Evolutionary conservation across 371 early-diverging fungal species (phyloP).

Genomic region (Spiromyces aspiralis): DNA sequence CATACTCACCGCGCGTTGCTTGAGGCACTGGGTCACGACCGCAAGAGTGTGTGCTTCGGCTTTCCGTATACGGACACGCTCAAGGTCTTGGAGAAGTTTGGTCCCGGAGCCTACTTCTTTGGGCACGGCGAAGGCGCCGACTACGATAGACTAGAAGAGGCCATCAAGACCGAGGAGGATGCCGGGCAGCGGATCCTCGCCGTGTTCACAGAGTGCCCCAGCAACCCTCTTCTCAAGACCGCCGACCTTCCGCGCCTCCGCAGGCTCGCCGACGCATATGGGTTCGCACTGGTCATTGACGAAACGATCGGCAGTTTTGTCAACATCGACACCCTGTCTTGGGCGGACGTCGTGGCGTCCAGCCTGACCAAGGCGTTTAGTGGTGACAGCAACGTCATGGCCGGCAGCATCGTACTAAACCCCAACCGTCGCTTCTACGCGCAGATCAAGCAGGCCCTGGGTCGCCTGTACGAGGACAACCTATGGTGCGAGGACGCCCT

Average conservation of each 20-base stretch:
- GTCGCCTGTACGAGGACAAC: constrained; percentile 52
- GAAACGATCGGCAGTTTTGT: constrained; percentile 89
- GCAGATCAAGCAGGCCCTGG: constrained; percentile 33
- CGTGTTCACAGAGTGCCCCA: constrained; percentile 84
- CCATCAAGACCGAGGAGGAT: constrained; percentile 18
- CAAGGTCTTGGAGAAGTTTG: constrained; percentile 88
- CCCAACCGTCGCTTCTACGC: constrained; percentile 44
- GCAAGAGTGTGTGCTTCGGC: constrained; percentile 76
- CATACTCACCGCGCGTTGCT: constrained; percentile 55
- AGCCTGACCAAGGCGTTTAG: constrained; percentile 88
- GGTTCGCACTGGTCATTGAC: constrained; percentile 72
- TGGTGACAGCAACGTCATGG: constrained; percentile 96
- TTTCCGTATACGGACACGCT: constrained; percentile 92
- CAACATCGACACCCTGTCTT: constrained; percentile 56
- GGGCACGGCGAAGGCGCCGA: constrained; percentile 61
- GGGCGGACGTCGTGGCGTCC: constrained; percentile 79
- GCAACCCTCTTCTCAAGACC: constrained; percentile 79
- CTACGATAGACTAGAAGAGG: constrained; percentile 46
- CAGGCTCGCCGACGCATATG: constrained; percentile 51
- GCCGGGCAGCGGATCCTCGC: constrained; percentile 45
- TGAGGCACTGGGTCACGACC: constrained; percentile 24
- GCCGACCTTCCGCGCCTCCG: constrained; percentile 59
- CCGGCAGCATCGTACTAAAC: constrained; percentile 79
- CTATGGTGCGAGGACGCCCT: constrained; percentile 87
- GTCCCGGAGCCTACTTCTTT: constrained; percentile 68